A percentile compares a stretch with the other conserved stretches of the same genome.
phyloP scores from a whole-genome alignment of 1,284 basidiomycete species.

The Xerocomus nothofagi region DNA sequence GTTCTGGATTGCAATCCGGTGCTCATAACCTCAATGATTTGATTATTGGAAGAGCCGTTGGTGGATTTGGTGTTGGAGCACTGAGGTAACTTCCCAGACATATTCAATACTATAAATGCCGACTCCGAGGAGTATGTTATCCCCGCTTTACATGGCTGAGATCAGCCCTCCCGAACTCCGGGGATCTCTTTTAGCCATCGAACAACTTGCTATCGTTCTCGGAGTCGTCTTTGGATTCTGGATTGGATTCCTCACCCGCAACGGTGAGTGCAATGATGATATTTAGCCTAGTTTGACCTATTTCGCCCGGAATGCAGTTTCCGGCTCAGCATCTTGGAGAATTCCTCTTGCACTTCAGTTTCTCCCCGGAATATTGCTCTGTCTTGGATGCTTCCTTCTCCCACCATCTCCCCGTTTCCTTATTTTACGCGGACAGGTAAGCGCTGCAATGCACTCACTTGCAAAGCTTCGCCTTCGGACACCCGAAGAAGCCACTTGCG shows the following conservation, averaged over 20 bases:
- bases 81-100: conserved; percentile 49
- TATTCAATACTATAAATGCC: background rate
- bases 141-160: conserved; percentile 81
- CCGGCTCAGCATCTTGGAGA: conserved; percentile 68
- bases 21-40: conserved; percentile 58
- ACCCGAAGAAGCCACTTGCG: conserved; percentile 39
- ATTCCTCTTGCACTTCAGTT: conserved; percentile 74
- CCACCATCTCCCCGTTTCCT: conserved; percentile 74
- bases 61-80: conserved; percentile 78
- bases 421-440: conserved; percentile 54
- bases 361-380: conserved; percentile 66
- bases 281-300: background rate
- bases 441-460: conserved; percentile 53
- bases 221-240: conserved; percentile 81
- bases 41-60: conserved; percentile 67
- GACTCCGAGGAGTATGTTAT: conserved; percentile 59
- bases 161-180: conserved; percentile 78
- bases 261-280: conserved; percentile 42
- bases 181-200: conserved; percentile 77
- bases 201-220: conserved; percentile 76
- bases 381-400: conserved; percentile 60
- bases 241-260: conserved; percentile 73
- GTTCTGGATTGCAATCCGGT: conserved; percentile 66
- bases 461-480: conserved; percentile 51
- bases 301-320: conserved; percentile 37